Percentiles rank a stretch among this genome's conserved stretches.
These are phyloP conservation scores for Acanthamoeba culbertsoni DNA, from an alignment of 208 protist genomes.

Conservation along the genomic window DNA sequence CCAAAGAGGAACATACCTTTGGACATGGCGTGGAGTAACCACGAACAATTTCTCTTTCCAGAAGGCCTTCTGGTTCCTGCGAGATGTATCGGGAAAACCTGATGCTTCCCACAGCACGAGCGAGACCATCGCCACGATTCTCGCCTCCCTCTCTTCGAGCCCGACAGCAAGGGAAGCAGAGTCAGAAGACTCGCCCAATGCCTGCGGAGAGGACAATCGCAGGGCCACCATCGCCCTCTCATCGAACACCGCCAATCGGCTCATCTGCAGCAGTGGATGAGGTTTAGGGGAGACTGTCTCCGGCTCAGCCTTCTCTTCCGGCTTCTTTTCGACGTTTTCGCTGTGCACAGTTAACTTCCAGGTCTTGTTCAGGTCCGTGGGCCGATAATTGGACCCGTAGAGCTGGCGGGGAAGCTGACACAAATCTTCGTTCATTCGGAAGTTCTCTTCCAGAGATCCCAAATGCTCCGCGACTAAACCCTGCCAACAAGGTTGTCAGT, in stretches of 20 bases:
- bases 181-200: neutral
- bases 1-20: neutral
- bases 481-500: neutral
- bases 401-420: neutral
- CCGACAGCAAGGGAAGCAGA: neutral
- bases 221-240: neutral
- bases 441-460: neutral
- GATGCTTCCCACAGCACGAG: neutral
- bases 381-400: neutral
- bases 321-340: neutral
- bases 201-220: neutral
- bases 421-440: neutral
- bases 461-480: neutral
- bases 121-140: neutral
- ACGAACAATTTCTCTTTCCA: neutral
- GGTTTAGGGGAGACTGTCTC: neutral
- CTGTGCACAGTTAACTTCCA: neutral
- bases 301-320: neutral
- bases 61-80: neutral
- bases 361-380: neutral
- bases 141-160: neutral
- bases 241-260: neutral
- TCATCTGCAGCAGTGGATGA: neutral
- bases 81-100: neutral
- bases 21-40: neutral